Conservation (phyloP, 768 basidiomycete genomes). For the Auricularia heimuer region DNA sequence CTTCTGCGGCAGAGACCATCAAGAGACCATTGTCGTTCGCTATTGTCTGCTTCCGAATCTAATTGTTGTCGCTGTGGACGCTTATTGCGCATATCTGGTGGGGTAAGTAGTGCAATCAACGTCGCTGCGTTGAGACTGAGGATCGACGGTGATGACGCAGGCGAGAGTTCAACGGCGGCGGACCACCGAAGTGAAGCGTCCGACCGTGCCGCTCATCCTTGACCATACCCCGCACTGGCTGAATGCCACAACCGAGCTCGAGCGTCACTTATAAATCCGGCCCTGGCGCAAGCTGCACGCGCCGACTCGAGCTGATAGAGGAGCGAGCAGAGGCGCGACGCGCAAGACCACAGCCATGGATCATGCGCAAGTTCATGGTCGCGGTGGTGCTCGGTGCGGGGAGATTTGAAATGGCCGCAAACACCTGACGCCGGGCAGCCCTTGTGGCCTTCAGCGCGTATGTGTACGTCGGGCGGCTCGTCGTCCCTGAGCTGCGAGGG, state of each 20-base stretch:
- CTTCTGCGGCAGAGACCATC: no score
- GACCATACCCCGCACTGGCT: no score
- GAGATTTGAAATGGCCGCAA: constrained; percentile 11
- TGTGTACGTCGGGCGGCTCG: constrained; percentile 68
- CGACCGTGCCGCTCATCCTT: no score
- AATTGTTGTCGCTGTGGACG: no score
- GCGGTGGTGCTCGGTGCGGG: constrained; percentile 45
- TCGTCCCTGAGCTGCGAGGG: constrained; percentile 56
- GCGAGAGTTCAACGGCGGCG: no score
- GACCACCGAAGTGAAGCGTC: no score
- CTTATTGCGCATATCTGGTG: no score
- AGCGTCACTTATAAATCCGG: background rate
- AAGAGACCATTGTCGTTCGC: no score
- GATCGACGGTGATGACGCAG: no score
- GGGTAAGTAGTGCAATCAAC: no score
- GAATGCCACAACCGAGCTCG: background rate
- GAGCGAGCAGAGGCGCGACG: background rate
- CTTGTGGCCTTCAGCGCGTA: constrained; percentile 28
- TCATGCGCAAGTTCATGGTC: constrained; percentile 59
- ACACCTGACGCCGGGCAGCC: background rate
- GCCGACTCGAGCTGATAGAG: background rate
- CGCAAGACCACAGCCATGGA: constrained; percentile 46
- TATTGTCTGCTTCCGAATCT: no score
- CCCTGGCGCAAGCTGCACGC: background rate
- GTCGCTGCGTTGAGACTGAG: no score